Base-by-base conservation (phyloP, 345 rosid species). In the Viola odorata region DNA sequence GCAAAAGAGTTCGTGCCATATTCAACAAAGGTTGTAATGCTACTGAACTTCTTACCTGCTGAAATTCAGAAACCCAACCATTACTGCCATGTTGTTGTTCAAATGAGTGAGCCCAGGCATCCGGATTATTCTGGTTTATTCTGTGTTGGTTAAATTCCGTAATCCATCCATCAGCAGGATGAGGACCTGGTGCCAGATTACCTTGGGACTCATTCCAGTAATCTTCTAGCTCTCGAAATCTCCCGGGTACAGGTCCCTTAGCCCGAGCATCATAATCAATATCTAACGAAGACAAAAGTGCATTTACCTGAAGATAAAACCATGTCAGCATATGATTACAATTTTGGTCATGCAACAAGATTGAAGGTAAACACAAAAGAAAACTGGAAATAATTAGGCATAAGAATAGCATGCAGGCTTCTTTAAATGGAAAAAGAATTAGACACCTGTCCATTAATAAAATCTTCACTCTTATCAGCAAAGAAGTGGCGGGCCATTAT, bases 131-230 rank as follows among this genome's bases (percentile, higher is more conserved):
- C 53, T 63, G 84, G 40, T 77, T 70, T 60, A 64, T 58, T 70
- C 85, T 77, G 49, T 68, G 85, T 66, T 79, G 91, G 76, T 68
- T 76, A 78, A 85, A 95, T 75, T 91, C 99, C 16, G 77, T 44
- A 37, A 81, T 78, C 99, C 97, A 95, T 72, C 80, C 78, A 67
- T 95, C 91, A 10, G 83, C 81, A 71, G 80, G 76, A 71, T 78
- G 89, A 55, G 85, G 69, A 70, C 73, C 80, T 61, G 85, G 84
- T 61, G 75, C 79, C 69, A 73, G 41, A 73, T 77, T 57, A 68
- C 87, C 85, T 81, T 91, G 99, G 14, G 97, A 95, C 81, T 95
- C 99, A 69, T 91, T 91, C 99, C 99, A 95, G 65, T 91, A 84
- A 71, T 76, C 89, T 65, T 95, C 99, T 74, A 95, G 73, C 78